Conservation (phyloP, 768 basidiomycete species). For the Clavulina sp. region DNA sequence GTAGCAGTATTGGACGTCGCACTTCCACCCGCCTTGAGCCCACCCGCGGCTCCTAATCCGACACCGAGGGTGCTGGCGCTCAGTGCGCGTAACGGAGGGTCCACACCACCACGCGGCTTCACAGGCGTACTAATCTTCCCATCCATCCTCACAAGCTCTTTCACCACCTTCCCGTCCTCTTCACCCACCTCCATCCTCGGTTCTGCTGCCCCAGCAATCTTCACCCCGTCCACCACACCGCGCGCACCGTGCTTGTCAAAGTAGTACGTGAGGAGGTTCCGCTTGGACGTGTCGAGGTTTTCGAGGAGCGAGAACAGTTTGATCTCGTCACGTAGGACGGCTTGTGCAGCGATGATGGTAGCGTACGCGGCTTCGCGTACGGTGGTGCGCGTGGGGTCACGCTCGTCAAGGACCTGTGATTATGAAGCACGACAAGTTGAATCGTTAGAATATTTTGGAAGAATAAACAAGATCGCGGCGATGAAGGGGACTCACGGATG, state of each 20-base stretch:
- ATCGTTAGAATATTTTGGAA: neutral
- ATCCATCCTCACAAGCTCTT: constrained; percentile 67
- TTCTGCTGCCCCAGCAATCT: constrained; percentile 7
- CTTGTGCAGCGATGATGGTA: constrained; percentile 66
- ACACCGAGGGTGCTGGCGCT: no score
- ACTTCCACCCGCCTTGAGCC: no score
- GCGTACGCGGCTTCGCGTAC: constrained; percentile 73
- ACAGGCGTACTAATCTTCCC: constrained; percentile 56
- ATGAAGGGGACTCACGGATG: constrained; percentile 30
- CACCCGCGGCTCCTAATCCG: no score
- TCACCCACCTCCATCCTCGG: constrained; percentile 24
- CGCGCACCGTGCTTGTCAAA: constrained; percentile 77
- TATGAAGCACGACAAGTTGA: constrained; percentile 28
- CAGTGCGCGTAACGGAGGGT: no score
- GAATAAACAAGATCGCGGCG: neutral
- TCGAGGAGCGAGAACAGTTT: constrained; percentile 68
- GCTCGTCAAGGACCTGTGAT: constrained; percentile 4
- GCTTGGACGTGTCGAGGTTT: constrained; percentile 75
- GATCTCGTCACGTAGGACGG: constrained; percentile 66
- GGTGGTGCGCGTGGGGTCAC: constrained; percentile 19
- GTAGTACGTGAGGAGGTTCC: constrained; percentile 73
- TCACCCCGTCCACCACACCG: constrained; percentile 22
- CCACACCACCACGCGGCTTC: no score
- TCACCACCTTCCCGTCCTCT: constrained; percentile 41
- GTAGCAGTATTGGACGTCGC: no score